Conservation (phyloP, 1,139 yeast species). For the Pichiaceae sp. region DNA sequence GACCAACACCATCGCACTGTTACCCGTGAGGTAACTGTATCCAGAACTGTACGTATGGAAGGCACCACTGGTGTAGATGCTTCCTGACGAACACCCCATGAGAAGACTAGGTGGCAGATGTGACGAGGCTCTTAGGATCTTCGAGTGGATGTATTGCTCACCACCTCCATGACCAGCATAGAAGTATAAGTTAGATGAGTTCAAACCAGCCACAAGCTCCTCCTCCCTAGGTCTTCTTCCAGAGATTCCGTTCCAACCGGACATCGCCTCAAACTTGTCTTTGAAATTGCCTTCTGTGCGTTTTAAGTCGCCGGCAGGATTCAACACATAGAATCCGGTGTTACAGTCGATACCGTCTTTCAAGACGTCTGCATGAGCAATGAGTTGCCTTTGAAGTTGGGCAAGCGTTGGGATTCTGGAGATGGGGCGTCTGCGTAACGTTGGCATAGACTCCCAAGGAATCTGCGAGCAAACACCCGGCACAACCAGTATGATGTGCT, state of each 20-base stretch:
- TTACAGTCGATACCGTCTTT: constrained; percentile 21
- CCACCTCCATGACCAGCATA: constrained; percentile 97
- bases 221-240: constrained; percentile 53
- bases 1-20: constrained; percentile 75
- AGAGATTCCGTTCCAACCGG: constrained; percentile 47
- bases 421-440: constrained; percentile 45
- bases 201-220: constrained; percentile 33
- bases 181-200: constrained; percentile 45
- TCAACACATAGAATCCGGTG: constrained; percentile 51
- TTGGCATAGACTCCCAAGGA: constrained; percentile 84
- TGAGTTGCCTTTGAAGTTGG: constrained; percentile 36
- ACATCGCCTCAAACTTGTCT: constrained; percentile 29
- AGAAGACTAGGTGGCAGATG: constrained; percentile 62
- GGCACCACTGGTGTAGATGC: constrained; percentile 47
- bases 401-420: constrained; percentile 70
- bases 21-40: constrained; percentile 67
- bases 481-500: constrained; percentile 63
- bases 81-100: constrained; percentile 91
- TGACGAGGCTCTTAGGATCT: constrained; percentile 34
- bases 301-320: constrained; percentile 73
- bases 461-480: constrained; percentile 55
- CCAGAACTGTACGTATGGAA: constrained; percentile 74
- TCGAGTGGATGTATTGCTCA: constrained; percentile 61
- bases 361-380: constrained; percentile 10
- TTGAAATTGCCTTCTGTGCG: constrained; percentile 61